These are phyloP conservation scores for Malbranchea cinnamomea DNA, from an alignment of 2,329 filamentous ascomycete genomes.

Conservation along the genomic window DNA sequence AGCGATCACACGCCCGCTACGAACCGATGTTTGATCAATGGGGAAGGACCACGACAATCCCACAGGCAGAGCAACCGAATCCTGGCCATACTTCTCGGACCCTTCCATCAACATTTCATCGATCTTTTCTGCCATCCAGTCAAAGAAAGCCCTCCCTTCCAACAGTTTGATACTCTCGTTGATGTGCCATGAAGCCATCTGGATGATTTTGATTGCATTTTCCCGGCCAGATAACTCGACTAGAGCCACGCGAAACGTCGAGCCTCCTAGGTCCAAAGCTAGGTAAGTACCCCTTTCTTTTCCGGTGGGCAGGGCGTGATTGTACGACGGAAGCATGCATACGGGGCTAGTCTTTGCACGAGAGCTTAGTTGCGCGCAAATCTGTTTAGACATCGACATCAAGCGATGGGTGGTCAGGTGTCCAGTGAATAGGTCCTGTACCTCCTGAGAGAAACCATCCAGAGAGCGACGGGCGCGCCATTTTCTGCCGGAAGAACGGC, in stretches of 20 bases:
- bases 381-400: constrained; percentile 29
- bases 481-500: constrained; percentile 19
- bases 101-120: constrained; percentile 35
- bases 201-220: constrained; percentile 38
- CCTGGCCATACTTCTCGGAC: constrained; percentile 25
- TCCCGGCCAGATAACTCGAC: constrained; percentile 39
- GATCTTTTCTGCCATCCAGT: constrained; percentile 51
- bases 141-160: constrained; percentile 44
- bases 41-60: constrained; percentile 54
- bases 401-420: constrained; percentile 23
- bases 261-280: constrained; percentile 51
- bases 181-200: constrained; percentile 40
- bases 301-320: constrained; percentile 45
- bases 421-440: constrained; percentile 22
- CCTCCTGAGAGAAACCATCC: constrained; percentile 24
- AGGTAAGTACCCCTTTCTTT: constrained; percentile 45
- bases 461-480: constrained; percentile 24
- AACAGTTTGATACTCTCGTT: constrained; percentile 41
- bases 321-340: constrained; percentile 53
- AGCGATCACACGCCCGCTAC: constrained; percentile 40
- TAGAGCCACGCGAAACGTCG: constrained; percentile 48
- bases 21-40: constrained; percentile 47
- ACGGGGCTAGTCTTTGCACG: constrained; percentile 41
- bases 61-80: constrained; percentile 33
- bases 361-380: constrained; percentile 37